phyloP scores from a whole-genome alignment of 23 red algal genomes.

The Cyanidioschyzon merolae region DNA sequence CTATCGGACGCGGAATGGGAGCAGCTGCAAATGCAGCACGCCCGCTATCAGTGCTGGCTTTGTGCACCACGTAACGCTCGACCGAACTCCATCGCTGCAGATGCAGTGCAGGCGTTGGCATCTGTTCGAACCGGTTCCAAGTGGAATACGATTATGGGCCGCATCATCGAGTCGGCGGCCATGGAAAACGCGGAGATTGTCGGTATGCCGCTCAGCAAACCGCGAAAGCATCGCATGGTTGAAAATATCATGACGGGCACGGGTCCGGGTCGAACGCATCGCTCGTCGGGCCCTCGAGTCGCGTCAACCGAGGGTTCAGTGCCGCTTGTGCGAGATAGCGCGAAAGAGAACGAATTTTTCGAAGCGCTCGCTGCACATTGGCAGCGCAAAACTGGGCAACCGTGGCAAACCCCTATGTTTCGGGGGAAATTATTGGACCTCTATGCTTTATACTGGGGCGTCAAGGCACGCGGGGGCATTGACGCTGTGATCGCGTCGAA shows the following conservation, averaged over 20 bases:
- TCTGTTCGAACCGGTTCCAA: not conserved
- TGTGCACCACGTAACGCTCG: not conserved
- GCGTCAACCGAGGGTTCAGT: not conserved
- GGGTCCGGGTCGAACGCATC: not conserved
- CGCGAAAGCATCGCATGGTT: not conserved
- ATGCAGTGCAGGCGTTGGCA: not conserved
- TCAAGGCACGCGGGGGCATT: slow-evolving; percentile 23
- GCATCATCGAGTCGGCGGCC: slow-evolving; percentile 12
- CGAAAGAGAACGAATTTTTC: not conserved
- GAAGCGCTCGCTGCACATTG: not conserved
- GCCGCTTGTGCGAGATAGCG: not conserved
- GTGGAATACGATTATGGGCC: slow-evolving; percentile 14
- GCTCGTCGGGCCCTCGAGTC: not conserved
- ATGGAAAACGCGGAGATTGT: slow-evolving; percentile 11
- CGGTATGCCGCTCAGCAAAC: not conserved
- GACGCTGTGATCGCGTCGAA: slow-evolving; percentile 19
- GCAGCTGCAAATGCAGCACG: slow-evolving; percentile 6
- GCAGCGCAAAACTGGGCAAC: not conserved
- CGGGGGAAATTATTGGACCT: slow-evolving; percentile 31
- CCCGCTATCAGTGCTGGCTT: not conserved
- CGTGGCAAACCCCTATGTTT: slow-evolving; percentile 22
- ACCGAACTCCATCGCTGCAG: slow-evolving; percentile 1
- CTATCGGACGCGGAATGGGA: slow-evolving; percentile 22
- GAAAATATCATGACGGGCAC: not conserved
- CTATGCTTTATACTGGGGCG: slow-evolving; percentile 24